Conservation (phyloP, 2,329 filamentous ascomycete genomes). For the Exophiala dermatitidis region DNA sequence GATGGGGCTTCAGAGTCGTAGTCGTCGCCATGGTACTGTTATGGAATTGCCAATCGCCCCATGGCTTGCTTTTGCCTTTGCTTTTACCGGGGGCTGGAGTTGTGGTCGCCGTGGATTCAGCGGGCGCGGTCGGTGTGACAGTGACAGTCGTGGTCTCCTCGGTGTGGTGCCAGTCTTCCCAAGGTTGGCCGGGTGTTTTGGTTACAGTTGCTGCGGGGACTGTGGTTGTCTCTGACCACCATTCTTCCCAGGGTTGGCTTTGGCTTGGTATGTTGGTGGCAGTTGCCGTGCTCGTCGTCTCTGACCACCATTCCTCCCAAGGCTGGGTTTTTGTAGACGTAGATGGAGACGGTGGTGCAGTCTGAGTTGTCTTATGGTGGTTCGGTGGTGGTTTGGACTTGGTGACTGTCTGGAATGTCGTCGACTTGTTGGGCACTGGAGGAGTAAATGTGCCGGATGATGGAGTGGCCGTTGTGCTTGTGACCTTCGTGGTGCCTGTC, state of each 20-base stretch:
- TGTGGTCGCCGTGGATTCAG: too few species aligned
- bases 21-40: not conserved
- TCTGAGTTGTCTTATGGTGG: not conserved
- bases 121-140: too few species aligned
- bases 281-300: too few species aligned
- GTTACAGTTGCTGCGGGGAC: not conserved
- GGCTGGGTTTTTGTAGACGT: not conserved
- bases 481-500: not conserved
- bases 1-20: not conserved
- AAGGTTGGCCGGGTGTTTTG: not conserved
- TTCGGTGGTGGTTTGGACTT: not conserved
- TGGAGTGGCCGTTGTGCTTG: not conserved
- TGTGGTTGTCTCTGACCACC: too few species aligned
- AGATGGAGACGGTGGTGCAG: not conserved
- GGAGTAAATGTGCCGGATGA: not conserved
- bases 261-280: not conserved
- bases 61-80: not conserved
- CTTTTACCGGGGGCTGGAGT: too few species aligned
- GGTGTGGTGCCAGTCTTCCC: not conserved
- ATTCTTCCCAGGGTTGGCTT: too few species aligned
- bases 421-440: not conserved
- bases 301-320: too few species aligned
- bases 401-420: not conserved
- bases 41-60: too few species aligned
- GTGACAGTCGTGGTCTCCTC: too few species aligned